Evolutionary conservation across 2,329 filamentous ascomycete genomes (phyloP).

Genomic region (Aspergillus intermedius): DNA sequence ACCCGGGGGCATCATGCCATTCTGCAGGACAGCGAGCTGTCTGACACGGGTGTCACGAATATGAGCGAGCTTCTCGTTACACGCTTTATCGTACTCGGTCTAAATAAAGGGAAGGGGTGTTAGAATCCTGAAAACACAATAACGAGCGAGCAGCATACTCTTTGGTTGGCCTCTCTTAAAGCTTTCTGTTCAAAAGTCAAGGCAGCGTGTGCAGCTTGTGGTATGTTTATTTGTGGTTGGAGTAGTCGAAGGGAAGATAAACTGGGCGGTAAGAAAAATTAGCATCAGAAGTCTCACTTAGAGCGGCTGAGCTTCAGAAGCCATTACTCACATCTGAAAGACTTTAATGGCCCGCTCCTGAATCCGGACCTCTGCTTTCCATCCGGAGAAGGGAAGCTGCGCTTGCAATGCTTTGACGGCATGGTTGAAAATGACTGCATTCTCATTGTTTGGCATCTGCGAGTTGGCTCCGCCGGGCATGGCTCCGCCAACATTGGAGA

Average conservation of each 20-base stretch:
- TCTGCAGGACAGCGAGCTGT: slow-evolving; percentile 36
- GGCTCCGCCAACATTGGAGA: slow-evolving; percentile 30
- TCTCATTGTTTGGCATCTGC: slow-evolving; percentile 30
- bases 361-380: slow-evolving; percentile 37
- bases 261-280: not conserved
- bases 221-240: slow-evolving; percentile 34
- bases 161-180: slow-evolving; percentile 36
- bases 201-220: slow-evolving; percentile 35
- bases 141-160: slow-evolving; percentile 13
- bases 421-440: slow-evolving; percentile 31
- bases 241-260: slow-evolving; percentile 38
- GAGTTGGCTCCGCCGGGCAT: slow-evolving; percentile 30
- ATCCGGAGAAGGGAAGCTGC: slow-evolving; percentile 40
- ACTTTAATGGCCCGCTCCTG: slow-evolving; percentile 37
- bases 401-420: slow-evolving; percentile 34
- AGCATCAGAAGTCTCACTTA: not conserved
- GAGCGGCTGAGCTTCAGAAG: not conserved
- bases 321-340: slow-evolving; percentile 36
- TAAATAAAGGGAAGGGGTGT: slow-evolving; percentile 10
- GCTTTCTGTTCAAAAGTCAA: slow-evolving; percentile 41
- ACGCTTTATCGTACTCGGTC: slow-evolving; percentile 40
- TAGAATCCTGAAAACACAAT: not conserved
- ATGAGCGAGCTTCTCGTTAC: slow-evolving; percentile 38
- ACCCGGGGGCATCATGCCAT: slow-evolving; percentile 31
- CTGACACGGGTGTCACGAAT: slow-evolving; percentile 41